These are phyloP conservation scores for Pythium coloratum DNA, from an alignment of 352 stramenopile species.

Conservation along the genomic window DNA sequence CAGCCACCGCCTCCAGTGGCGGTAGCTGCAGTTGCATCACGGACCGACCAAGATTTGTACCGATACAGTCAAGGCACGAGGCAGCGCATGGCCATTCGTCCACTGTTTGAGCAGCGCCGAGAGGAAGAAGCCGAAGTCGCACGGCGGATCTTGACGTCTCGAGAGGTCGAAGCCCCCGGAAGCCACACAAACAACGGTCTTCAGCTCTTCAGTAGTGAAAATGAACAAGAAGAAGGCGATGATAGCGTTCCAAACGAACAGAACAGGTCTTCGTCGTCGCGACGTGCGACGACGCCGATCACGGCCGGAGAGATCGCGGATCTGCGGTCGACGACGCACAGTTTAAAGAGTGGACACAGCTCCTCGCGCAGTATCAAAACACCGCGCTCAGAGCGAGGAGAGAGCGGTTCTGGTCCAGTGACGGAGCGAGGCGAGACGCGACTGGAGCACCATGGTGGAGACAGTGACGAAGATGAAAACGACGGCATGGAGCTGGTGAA, in stretches of 20 bases:
- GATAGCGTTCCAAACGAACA: neutral
- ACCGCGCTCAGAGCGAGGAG: constrained; percentile 6
- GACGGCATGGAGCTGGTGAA: constrained; percentile 7
- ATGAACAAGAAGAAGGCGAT: constrained; percentile 6
- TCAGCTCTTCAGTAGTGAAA: neutral
- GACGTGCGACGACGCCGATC: constrained; percentile 15
- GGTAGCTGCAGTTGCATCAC: constrained; percentile 39
- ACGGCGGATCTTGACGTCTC: constrained; percentile 29
- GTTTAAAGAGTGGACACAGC: neutral
- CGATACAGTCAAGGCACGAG: constrained; percentile 52
- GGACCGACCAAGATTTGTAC: constrained; percentile 60
- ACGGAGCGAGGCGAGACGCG: constrained; percentile 1
- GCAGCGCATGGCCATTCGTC: constrained; percentile 69
- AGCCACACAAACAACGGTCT: neutral
- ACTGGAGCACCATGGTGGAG: neutral
- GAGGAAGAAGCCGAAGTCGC: constrained; percentile 39
- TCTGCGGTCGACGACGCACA: neutral
- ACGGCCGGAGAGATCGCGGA: constrained; percentile 18
- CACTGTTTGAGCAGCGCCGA: constrained; percentile 62
- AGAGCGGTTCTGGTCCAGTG: neutral
- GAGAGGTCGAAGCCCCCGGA: constrained; percentile 9
- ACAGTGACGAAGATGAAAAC: neutral
- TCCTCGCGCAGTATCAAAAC: constrained; percentile 4
- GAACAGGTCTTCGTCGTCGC: neutral
- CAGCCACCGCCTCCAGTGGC: constrained; percentile 29